Evolutionary conservation across 2,329 filamentous ascomycete genomes (phyloP), one percentile per base, ranked within the genome.

Genomic region (Diatrype stigma): DNA sequence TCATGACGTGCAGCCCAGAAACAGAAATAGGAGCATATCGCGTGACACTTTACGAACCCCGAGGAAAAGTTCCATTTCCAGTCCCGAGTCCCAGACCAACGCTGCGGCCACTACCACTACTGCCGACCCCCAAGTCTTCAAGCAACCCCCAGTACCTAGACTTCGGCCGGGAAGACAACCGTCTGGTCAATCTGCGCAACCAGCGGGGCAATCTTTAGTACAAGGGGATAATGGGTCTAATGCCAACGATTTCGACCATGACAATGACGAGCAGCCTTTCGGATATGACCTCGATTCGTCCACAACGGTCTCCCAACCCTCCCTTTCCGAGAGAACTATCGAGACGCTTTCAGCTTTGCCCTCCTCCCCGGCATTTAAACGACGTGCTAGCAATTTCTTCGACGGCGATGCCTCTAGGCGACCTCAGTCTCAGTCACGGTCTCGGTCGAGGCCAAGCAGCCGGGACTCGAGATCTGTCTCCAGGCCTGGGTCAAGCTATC

Each of bases 271-370:
- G 10, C 26, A 10, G 26, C 26, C 26, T 10, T 30, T 30, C 10
- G 6, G 26, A 30, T 5, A 30, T 6, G 10, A 30, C 26, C 10
- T 30, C 26, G 26, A 10, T 30, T 30, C 26, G 22, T n/a, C 22
- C 21, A 1, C 21, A 16, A 23, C 14, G 22, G 12, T 21, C 40
- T 44, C 40, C 22, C 22, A 26, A 44, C 75, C 80, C 47, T 92
- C 89, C 0, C 75, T 96, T 3, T 84, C 87, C 0, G 92, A 96
- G 60, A 79, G 93, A 51, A 95, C 92, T 0, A 85, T 96, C 40
- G 90, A 96, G 66, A 96, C 90, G 0, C 73, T 96, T 6, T 80
- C 90, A 3, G 81, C 84, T 45, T 74, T 96, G 28, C 89, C 91
- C 0, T 84, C 89, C 0, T 94, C 91, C 1, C 91, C 92, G 4